These are phyloP conservation scores for Eimeria maxima DNA, from an alignment of 169 alveolate species.

Conservation along the genomic window DNA sequence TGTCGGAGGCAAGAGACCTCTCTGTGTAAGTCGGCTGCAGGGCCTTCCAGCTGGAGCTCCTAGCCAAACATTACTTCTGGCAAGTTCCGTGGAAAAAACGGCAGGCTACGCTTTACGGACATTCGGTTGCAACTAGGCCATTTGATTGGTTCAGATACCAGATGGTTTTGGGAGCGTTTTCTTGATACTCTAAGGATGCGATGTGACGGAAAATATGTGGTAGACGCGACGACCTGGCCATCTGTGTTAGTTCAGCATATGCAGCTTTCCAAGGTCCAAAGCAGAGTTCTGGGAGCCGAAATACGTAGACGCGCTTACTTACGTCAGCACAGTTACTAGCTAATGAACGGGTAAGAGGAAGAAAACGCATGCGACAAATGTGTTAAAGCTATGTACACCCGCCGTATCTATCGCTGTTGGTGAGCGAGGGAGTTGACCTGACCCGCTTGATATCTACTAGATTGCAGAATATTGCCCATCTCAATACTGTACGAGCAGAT, in stretches of 20 bases:
- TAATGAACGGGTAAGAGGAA: not conserved
- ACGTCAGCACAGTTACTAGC: not conserved
- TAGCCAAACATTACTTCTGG: not conserved
- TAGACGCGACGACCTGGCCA: not conserved
- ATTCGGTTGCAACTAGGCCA: no score
- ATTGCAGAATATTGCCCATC: not conserved
- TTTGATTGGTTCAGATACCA: not conserved
- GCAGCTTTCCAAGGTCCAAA: conserved; percentile 12
- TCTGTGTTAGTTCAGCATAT: not conserved
- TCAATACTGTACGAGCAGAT: not conserved
- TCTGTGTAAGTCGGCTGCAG: not conserved
- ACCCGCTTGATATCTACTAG: no score
- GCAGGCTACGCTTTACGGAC: not conserved
- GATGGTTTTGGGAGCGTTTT: not conserved
- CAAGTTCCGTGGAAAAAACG: not conserved
- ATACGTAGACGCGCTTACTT: not conserved
- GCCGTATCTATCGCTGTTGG: not conserved
- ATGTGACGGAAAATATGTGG: not conserved
- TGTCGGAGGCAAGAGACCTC: not conserved
- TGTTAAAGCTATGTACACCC: not conserved
- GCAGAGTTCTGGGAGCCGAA: not conserved
- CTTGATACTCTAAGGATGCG: not conserved
- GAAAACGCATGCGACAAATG: not conserved
- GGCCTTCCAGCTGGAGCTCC: not conserved
- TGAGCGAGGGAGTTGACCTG: not conserved